Base-by-base conservation (phyloP, 441 rosid genomes). In the Kokia cookei region DNA sequence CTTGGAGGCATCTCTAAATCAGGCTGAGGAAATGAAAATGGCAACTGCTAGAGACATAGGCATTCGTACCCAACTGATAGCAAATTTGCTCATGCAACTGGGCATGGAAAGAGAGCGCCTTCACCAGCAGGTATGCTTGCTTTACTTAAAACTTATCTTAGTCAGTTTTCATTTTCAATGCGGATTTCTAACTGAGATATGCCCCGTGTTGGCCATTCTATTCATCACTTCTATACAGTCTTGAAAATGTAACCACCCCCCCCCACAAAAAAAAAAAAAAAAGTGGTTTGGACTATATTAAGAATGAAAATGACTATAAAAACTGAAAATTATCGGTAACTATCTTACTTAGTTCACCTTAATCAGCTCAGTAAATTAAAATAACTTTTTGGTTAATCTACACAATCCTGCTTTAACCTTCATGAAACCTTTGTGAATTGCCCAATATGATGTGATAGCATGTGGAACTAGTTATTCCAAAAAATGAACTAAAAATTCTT, bases 61-160 rank as follows among this genome's bases (percentile, higher is more conserved):
- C 51, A 40, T 84, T 51, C 94, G 78, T 73, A 80, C 93, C 76
- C 89, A 88, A 86, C 84, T 87, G 77, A 90, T 96, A 78, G 85
- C 86, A 22, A 91, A 92, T 80, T 75, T 93, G 77, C 86, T 96
- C 71, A 81, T 91, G 90, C 96, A 82, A 77, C 80, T 96, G 65
- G 89, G 93, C 63, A 59, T 84, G 32, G 98, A 93, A 86, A 89
- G 98, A 81, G 97, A 93, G 73, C 94, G 90, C 45, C 96, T 96
- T 73, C 89, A 85, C 77, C 88, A 82, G 81, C 96, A 93, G 99
- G 99, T 92, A 65, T 76, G 55, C 47, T 27, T 59, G 57, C 37
- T 43, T 42, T 43, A 43, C 45, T 22, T 45, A 26, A 14, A 5
- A 15, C 40, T 9, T 47, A 47, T 13, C 51, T 60, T 24, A 17